These are phyloP conservation scores for Parafenestella ontariensis DNA, from an alignment of 2,329 filamentous ascomycete species.

Conservation along the genomic window DNA sequence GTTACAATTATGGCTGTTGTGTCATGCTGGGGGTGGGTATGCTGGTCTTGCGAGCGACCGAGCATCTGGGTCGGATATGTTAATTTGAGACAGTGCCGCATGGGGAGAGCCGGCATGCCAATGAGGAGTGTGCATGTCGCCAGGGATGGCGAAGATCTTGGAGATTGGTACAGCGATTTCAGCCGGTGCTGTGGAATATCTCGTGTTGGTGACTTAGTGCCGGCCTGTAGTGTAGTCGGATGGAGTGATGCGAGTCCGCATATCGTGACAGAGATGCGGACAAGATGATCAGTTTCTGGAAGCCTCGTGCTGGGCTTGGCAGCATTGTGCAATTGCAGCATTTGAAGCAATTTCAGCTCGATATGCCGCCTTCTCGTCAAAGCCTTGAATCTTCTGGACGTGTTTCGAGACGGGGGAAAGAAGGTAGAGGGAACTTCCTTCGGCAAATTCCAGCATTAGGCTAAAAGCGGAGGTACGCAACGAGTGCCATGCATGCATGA, in stretches of 20 bases:
- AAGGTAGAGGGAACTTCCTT: neutral
- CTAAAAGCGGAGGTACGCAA: neutral
- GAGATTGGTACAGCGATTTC: neutral
- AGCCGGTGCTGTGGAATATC: neutral
- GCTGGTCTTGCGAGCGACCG: too few relatives aligned
- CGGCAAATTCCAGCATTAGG: neutral
- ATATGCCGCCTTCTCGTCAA: too few relatives aligned
- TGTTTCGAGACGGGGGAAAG: neutral
- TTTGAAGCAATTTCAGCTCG: too few relatives aligned
- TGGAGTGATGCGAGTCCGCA: too few relatives aligned
- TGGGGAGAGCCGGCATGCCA: neutral
- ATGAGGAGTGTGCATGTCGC: neutral
- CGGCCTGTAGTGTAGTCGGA: too few relatives aligned
- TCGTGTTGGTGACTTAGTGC: too few relatives aligned
- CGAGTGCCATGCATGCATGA: neutral
- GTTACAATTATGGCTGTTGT: neutral
- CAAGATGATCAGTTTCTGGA: too few relatives aligned
- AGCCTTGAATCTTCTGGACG: neutral
- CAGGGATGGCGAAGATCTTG: neutral
- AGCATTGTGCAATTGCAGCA: too few relatives aligned
- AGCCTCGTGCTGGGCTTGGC: too few relatives aligned
- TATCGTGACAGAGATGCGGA: too few relatives aligned
- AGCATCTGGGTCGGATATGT: neutral
- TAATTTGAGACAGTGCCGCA: constrained; percentile 4
- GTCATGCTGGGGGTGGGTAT: neutral